These are phyloP conservation scores for Fusarium miscanthi DNA, from an alignment of 2,329 filamentous ascomycete species.

Conservation along the genomic window DNA sequence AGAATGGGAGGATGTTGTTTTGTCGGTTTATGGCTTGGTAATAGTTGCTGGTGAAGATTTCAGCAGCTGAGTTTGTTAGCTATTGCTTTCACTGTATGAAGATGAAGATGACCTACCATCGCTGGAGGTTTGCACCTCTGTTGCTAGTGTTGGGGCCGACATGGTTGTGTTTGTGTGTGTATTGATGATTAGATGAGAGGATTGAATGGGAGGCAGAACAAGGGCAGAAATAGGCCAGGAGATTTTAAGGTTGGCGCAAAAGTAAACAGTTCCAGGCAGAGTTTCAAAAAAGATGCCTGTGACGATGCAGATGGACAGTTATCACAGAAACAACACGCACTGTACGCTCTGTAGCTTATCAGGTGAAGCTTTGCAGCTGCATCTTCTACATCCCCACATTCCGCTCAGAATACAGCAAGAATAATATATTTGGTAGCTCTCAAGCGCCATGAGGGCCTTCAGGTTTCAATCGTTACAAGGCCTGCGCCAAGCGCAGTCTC, in stretches of 20 bases:
- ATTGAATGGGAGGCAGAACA: not conserved
- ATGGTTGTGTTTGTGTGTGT: slow-evolving; percentile 38
- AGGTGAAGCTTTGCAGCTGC: slow-evolving; percentile 16
- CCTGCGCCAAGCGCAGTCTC: slow-evolving; percentile 36
- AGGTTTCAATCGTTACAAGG: slow-evolving; percentile 44
- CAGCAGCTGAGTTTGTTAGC: slow-evolving; percentile 66
- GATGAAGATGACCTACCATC: slow-evolving; percentile 53
- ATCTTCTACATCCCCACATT: slow-evolving; percentile 23
- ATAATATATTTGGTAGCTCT: not conserved
- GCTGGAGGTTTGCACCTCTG: slow-evolving; percentile 58
- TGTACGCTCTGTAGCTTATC: slow-evolving; percentile 34
- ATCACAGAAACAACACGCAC: slow-evolving; percentile 34
- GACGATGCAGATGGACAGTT: slow-evolving; percentile 36
- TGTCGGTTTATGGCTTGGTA: slow-evolving; percentile 79
- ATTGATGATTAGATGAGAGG: not conserved
- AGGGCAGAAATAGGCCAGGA: not conserved
- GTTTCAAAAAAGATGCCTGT: slow-evolving; percentile 24
- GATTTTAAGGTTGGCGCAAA: slow-evolving; percentile 40
- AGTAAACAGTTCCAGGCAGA: slow-evolving; percentile 9
- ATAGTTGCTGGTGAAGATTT: slow-evolving; percentile 77
- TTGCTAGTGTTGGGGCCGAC: slow-evolving; percentile 55
- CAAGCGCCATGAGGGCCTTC: slow-evolving; percentile 46
- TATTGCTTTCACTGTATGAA: not conserved
- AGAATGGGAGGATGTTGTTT: slow-evolving; percentile 72
- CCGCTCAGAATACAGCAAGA: not conserved